These are phyloP conservation scores for Vigna mungo DNA, from an alignment of 306 rosid species.

Conservation along the genomic window DNA sequence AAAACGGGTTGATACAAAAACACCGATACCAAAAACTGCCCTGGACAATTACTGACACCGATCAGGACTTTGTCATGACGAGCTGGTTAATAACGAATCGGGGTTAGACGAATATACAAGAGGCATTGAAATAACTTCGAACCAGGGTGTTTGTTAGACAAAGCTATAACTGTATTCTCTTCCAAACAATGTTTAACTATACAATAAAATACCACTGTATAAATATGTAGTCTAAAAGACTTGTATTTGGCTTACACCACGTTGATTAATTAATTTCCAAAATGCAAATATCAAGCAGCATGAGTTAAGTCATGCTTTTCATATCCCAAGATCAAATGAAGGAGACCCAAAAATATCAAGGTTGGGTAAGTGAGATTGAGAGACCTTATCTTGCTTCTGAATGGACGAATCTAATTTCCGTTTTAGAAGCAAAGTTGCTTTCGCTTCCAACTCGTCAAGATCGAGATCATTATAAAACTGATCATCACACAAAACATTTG, in stretches of 20 bases:
- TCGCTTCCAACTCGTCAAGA: conserved; percentile 82
- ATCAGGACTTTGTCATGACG: no score
- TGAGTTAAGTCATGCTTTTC: conserved; percentile 30
- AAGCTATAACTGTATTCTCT: not conserved
- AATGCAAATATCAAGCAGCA: conserved; percentile 9
- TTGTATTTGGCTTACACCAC: not conserved
- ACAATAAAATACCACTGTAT: conserved; percentile 6
- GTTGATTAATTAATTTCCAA: conserved; percentile 1
- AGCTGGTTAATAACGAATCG: no score
- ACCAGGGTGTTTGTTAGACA: not conserved
- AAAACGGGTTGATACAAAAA: no score
- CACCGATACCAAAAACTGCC: no score
- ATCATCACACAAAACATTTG: conserved; percentile 67
- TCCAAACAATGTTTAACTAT: not conserved
- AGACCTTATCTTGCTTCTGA: conserved; percentile 49
- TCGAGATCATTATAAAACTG: conserved; percentile 70
- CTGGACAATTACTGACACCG: no score
- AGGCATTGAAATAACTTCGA: not conserved
- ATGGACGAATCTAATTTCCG: conserved; percentile 57
- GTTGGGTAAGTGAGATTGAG: conserved; percentile 47
- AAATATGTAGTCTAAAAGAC: conserved; percentile 9
- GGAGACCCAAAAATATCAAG: conserved; percentile 55
- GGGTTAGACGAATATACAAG: no score
- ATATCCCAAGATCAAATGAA: conserved; percentile 90
- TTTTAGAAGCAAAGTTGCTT: conserved; percentile 73